phyloP scores from a whole-genome alignment of 106 monocot genomes.

The Xerophyta viscosa region DNA sequence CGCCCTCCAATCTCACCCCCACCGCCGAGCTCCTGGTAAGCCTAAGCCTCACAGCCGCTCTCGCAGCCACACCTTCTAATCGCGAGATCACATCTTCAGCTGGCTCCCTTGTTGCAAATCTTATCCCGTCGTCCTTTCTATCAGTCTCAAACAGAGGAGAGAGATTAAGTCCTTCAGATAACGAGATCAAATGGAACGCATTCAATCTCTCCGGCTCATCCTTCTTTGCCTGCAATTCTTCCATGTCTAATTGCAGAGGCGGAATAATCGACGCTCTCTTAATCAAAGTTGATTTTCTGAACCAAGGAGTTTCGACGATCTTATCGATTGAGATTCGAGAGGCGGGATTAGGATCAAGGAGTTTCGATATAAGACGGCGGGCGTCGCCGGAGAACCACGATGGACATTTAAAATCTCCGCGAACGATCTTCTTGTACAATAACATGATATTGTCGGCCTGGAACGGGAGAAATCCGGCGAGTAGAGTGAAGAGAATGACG shows the following conservation, averaged over 20 bases:
- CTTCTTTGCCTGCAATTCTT: background rate
- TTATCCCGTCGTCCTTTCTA: conserved; percentile 27
- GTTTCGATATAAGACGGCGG: conserved; percentile 36
- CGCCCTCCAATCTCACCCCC: conserved; percentile 44
- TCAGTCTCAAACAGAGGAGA: conserved; percentile 37
- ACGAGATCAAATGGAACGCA: conserved; percentile 69
- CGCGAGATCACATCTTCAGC: conserved; percentile 43
- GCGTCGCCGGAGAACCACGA: conserved; percentile 71
- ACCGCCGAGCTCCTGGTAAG: conserved; percentile 42
- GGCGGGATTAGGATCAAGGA: conserved; percentile 61
- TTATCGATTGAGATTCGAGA: conserved; percentile 47
- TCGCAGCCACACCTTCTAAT: conserved; percentile 39
- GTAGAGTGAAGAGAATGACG: conserved; percentile 61
- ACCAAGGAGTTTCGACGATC: conserved; percentile 52
- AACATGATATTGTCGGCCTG: conserved; percentile 41
- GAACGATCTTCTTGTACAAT: conserved; percentile 65
- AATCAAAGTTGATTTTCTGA: conserved; percentile 17
- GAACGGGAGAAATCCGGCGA: conserved; percentile 66
- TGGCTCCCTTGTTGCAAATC: conserved; percentile 51
- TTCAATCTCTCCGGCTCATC: conserved; percentile 41
- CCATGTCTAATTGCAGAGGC: background rate
- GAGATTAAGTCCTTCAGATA: conserved; percentile 67
- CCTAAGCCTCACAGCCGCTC: conserved; percentile 25
- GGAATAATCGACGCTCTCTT: background rate
- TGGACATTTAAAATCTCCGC: conserved; percentile 62